Conservation (phyloP, 257 asterid genomes). For the Solanum paucissectum region DNA sequence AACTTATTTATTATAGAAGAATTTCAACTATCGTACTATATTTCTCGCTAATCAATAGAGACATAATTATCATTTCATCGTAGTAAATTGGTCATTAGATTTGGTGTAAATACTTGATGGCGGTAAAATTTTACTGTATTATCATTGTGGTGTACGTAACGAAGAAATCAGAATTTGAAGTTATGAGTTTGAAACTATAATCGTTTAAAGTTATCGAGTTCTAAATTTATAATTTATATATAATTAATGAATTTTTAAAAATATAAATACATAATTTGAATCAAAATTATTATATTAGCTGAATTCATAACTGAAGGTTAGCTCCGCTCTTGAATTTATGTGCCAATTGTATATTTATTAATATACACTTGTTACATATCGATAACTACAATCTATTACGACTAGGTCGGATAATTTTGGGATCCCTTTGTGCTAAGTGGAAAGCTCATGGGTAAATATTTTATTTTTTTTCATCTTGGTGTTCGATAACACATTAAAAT, state of each 20-base stretch:
- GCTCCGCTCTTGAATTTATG: background rate
- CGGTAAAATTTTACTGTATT: background rate
- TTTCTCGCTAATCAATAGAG: background rate
- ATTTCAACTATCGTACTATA: background rate
- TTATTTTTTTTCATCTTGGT: no score
- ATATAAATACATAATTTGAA: background rate
- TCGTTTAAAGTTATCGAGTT: background rate
- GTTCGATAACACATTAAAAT: no score
- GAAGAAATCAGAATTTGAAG: background rate
- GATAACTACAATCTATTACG: no score
- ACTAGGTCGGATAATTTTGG: background rate
- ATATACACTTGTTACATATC: background rate
- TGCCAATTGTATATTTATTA: background rate
- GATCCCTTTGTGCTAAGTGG: background rate
- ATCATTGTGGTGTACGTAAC: background rate
- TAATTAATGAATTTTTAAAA: background rate
- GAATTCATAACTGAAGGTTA: background rate
- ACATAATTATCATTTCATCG: background rate
- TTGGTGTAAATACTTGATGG: background rate
- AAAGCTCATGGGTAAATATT: background rate
- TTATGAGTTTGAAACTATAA: background rate
- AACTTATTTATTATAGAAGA: background rate
- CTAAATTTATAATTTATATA: background rate
- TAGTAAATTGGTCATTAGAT: background rate
- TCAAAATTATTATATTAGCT: background rate